A percentile compares a stretch with the other conserved stretches of the same genome.
These are phyloP conservation scores for Xylogone sp. DNA, from an alignment of 2,329 filamentous ascomycete genomes.

Conservation along the genomic window DNA sequence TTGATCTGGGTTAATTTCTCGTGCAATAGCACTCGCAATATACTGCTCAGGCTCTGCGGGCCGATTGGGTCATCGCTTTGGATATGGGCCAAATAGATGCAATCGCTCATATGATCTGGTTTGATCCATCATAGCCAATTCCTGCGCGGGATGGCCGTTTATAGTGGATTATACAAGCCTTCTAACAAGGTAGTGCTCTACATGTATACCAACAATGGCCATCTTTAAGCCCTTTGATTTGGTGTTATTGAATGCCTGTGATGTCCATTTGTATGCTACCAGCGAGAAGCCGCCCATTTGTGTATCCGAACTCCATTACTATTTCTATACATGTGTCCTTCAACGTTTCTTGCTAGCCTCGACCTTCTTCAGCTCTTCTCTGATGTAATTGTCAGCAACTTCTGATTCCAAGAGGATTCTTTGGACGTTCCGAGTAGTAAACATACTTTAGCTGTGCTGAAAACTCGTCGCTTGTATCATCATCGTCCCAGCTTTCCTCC, in stretches of 20 bases:
- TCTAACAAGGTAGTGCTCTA: too few relatives aligned
- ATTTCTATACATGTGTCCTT: slow-evolving; percentile 26
- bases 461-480: slow-evolving; percentile 96
- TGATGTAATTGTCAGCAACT: slow-evolving; percentile 29
- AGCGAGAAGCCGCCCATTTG: slow-evolving; percentile 16
- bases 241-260: slow-evolving; percentile 15
- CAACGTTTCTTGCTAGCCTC: slow-evolving; percentile 67
- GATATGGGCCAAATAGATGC: too few relatives aligned
- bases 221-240: slow-evolving; percentile 1
- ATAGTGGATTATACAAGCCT: too few relatives aligned
- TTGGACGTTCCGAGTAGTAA: not conserved
- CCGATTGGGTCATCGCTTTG: too few relatives aligned
- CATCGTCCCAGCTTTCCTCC: slow-evolving; percentile 99
- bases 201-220: not conserved
- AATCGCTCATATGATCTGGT: too few relatives aligned
- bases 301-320: slow-evolving; percentile 22
- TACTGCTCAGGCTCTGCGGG: too few relatives aligned
- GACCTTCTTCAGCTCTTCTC: slow-evolving; percentile 93
- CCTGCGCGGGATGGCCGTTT: too few relatives aligned
- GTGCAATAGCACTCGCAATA: too few relatives aligned
- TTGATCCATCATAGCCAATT: too few relatives aligned
- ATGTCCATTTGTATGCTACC: slow-evolving; percentile 23
- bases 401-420: too few relatives aligned
- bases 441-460: slow-evolving; percentile 87
- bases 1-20: too few relatives aligned